A percentile compares a stretch with the other conserved stretches of the same genome.
Evolutionary conservation across 805 yeast species (phyloP).

Genomic region (Ogataea sp.): DNA sequence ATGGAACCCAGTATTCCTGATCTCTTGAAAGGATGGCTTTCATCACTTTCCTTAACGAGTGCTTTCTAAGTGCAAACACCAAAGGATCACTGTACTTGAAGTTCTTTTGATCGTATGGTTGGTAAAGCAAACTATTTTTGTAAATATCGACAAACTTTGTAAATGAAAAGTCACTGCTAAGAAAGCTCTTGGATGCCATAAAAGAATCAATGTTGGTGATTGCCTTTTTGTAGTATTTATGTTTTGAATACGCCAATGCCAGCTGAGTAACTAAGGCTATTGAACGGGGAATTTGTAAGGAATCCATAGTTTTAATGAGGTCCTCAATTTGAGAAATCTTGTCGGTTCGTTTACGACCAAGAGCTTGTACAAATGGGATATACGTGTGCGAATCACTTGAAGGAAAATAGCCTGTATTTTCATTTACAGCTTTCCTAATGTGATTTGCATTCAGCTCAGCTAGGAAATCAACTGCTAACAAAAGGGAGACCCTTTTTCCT

Average conservation of each 20-base stretch:
- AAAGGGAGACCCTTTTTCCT: conserved; percentile 12
- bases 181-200: conserved; percentile 1
- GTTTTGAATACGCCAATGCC: conserved; percentile 22
- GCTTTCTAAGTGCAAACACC: conserved; percentile 4
- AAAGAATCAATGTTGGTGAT: conserved; percentile 25
- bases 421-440: conserved; percentile 3
- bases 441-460: conserved; percentile 19
- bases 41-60: conserved; percentile 10
- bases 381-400: conserved; percentile 34
- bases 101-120: conserved; percentile 1
- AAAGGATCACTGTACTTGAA: conserved; percentile 2
- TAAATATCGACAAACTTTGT: conserved; percentile 11
- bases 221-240: conserved; percentile 22
- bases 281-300: conserved; percentile 22
- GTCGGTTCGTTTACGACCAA: conserved; percentile 21
- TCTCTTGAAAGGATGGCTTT: conserved; percentile 6
- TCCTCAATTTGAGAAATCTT: conserved; percentile 20
- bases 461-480: conserved; percentile 25
- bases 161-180: conserved; percentile 1
- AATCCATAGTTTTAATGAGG: conserved; percentile 23
- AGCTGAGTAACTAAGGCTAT: conserved; percentile 31
- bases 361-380: conserved; percentile 28
- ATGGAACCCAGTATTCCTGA: conserved; percentile 9
- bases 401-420: conserved; percentile 21
- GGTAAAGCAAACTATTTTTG: conserved; percentile 8